Evolutionary conservation across 108 stramenopile genomes (phyloP), one percentile per base, ranked within the genome.

Genomic region (Cyclotella cryptica): DNA sequence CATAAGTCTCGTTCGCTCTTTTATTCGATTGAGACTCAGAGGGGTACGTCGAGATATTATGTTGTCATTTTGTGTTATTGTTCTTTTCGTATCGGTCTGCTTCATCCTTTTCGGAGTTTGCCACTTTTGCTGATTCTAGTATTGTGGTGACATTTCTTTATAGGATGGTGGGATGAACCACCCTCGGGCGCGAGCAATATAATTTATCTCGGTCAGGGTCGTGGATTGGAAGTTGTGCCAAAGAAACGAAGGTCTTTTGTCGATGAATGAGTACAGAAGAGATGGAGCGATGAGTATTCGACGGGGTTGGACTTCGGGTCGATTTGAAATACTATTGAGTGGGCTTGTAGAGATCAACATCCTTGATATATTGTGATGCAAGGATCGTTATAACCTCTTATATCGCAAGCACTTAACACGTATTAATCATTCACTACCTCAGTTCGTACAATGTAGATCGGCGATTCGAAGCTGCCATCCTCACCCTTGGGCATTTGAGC

Each of bases 111-210:
- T 6, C 6, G 35, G 35, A 35, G 35, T 35, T 35, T 35, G 35
- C 35, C 35, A 35, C 35, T 35, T 35, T 6, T 51, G 49, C 49
- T 51, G 1, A 51, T 19, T 8, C 49, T 3, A 7, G 49, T 51
- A n/a, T 19, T 51, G 49, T 19, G 17, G 49, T 19, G 17, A 19
- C 19, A 19, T 51, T 19, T 51, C 19, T 51, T 51, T 17, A 8
- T 3, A 51, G 60, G 60, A 62, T 41, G 39, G 21, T 72, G 71
- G 71, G 71, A 72, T 21, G 71, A 72, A 41, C 71, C 71, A 13
- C 71, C 71, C 1, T 22, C 58, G 19, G 71, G 71, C 17, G 71
- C 71, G 14, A 72, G 71, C 45, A 61, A 60, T 27, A 41, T 72
- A 8, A 45, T 72, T 18, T 72, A 72, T 61, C 27, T 72, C 14